Evolutionary conservation across 2,329 filamentous ascomycete genomes (phyloP), one percentile per base, ranked within the genome.

Genomic region (Diaporthe eres): DNA sequence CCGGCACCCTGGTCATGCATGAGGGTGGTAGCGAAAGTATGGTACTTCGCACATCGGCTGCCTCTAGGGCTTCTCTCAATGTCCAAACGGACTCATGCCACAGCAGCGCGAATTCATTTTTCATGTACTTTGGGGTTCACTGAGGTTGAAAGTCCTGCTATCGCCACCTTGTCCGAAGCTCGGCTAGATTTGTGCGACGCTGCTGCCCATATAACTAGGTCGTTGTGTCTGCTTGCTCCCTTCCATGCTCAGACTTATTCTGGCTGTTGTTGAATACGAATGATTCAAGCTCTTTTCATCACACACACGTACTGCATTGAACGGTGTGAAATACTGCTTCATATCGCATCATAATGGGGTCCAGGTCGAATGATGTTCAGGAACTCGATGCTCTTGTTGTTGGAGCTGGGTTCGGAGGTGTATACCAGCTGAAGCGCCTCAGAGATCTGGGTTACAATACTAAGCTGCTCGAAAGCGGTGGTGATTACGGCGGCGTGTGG

Each of bases 361-460:
- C 58, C 49, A 19, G 9, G 6, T 34, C 34, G 17, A 28, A 42
- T 53, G 17, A 65, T 31, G 58, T 63, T 5, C n/a, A 44, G 39
- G 25, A 55, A n/a, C 47, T 73, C 34, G 74, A 76, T 61, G 74
- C 53, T 15, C 53, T 76, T 17, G 47, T 76, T 51, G 74, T 76
- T 19, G 74, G 74, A n/a, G 74, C 70, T 31, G 74, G 74, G 17
- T 76, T 76, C 25, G 70, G 74, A 13, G 74, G 74, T 19, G 42
- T 76, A n/a, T 76, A 76, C 22, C 74, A 76, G 47, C 31, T 73
- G 13, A 73, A 76, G 37, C 19, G 7, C 12, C n/a, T 76, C n/a
- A 55, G 70, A 31, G 70, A 73, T 7, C 19, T 55, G 19, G 74
- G 74, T 8, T 74, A 44, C 28, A 70, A 61, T 19, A 65, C 67